phyloP scores from a whole-genome alignment of 805 yeast species.

The Ogataea saltuana region DNA sequence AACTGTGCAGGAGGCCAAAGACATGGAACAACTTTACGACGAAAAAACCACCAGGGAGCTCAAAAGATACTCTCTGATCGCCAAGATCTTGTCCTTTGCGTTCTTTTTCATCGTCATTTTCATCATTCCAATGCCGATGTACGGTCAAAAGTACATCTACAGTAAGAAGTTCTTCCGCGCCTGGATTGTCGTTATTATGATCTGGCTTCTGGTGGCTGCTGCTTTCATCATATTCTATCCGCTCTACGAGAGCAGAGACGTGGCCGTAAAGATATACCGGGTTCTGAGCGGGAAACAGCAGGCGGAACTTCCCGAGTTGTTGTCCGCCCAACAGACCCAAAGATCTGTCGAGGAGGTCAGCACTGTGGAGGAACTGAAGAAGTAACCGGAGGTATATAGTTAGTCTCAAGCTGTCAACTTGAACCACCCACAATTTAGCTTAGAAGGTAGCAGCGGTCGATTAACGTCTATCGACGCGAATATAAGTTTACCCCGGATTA shows the following conservation, averaged over 20 bases:
- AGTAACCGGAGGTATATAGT: no score
- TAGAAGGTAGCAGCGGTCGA: not conserved
- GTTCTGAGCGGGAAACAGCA: slow-evolving; percentile 22
- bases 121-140: slow-evolving; percentile 36
- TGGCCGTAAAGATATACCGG: slow-evolving; percentile 16
- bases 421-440: not conserved
- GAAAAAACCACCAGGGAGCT: slow-evolving; percentile 23
- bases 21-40: slow-evolving; percentile 24
- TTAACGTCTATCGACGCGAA: slow-evolving; percentile 10
- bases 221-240: slow-evolving; percentile 36
- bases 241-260: slow-evolving; percentile 36
- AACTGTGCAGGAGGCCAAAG: slow-evolving; percentile 32
- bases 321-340: slow-evolving; percentile 23
- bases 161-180: slow-evolving; percentile 35
- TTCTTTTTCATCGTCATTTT: slow-evolving; percentile 31
- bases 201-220: slow-evolving; percentile 37
- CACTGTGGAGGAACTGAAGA: no score
- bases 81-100: slow-evolving; percentile 26
- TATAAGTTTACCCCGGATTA: slow-evolving; percentile 6
- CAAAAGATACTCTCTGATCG: slow-evolving; percentile 27
- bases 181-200: slow-evolving; percentile 38
- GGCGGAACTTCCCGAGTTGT: slow-evolving; percentile 16
- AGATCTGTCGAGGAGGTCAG: no score
- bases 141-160: slow-evolving; percentile 36
- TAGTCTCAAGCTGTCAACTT: no score